These are phyloP conservation scores for Colletotrichum graminicola DNA, from an alignment of 2,329 filamentous ascomycete species.

Conservation along the genomic window DNA sequence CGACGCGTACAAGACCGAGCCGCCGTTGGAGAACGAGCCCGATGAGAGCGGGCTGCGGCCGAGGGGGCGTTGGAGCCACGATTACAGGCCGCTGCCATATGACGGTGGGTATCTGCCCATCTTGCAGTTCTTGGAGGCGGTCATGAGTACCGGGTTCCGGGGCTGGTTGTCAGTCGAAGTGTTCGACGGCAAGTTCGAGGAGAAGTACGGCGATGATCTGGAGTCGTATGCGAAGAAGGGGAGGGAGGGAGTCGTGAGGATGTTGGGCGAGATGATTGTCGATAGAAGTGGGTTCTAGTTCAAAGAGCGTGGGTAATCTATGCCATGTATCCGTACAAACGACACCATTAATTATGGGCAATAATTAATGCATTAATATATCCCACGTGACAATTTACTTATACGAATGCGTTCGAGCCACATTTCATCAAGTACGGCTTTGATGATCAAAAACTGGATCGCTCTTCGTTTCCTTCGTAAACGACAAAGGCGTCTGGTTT, in stretches of 20 bases:
- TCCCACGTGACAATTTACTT: not conserved
- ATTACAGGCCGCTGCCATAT: constrained; percentile 76
- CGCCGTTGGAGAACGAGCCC: constrained; percentile 64
- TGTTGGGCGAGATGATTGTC: constrained; percentile 35
- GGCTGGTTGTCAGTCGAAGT: constrained; percentile 78
- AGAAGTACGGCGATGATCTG: constrained; percentile 50
- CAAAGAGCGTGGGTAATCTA: not conserved
- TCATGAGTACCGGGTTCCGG: constrained; percentile 75
- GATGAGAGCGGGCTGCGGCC: constrained; percentile 69
- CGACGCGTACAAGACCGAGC: constrained; percentile 75
- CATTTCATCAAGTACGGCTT: not conserved
- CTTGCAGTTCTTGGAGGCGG: constrained; percentile 72
- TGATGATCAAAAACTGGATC: not conserved
- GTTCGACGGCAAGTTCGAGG: constrained; percentile 49
- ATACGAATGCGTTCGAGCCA: not conserved
- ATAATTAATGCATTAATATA: too few species aligned
- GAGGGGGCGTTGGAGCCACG: constrained; percentile 77
- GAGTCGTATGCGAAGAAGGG: constrained; percentile 46
- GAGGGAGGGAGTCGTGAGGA: constrained; percentile 28
- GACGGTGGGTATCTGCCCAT: constrained; percentile 79
- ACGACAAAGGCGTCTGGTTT: constrained; percentile 10
- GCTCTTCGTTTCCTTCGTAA: not conserved
- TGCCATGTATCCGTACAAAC: not conserved
- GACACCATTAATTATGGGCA: too few species aligned
- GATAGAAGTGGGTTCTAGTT: constrained; percentile 14